Base-by-base conservation (phyloP, 2,329 filamentous ascomycete species). In the Didymella pomorum region DNA sequence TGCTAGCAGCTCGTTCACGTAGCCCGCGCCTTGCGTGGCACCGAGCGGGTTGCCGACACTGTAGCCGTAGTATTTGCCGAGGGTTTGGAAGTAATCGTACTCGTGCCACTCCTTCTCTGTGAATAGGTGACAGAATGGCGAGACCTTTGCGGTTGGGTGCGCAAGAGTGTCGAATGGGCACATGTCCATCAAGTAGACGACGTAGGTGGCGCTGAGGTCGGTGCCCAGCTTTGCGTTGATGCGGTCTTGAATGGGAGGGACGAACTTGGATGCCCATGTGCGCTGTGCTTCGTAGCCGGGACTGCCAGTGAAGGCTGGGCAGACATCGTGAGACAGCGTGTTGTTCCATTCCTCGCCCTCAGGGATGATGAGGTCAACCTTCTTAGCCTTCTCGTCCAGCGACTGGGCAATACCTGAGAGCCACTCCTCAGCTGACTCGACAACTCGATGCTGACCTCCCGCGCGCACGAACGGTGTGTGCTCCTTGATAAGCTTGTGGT, bases 21-120 rank as follows among this genome's bases (percentile, higher is more conserved):
- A 97, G 2, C 93, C 93, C 1, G 95, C 89, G 1, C 93, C 93
- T 76, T 96, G 92, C 0, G 92, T 92, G 6, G 93, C 85, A 0
- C 90, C 93, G 7, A 97, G 83, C 0, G 87, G 85, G 71, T 92
- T 93, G 14, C 93, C 93, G 26, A 85, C 84, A 11, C 89, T 87
- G 76, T 88, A 93, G 53, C 89, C 88, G 76, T 97, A 97, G 82
- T 89, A 97, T 73, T 97, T 97, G 63, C 87, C 87, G 9, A 97
- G 79, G 0, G 89, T 86, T 73, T 92, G 84, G 74, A 88, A 89
- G 79, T 97, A 96, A 76, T 93, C 88, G 77, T 96, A 97, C 58
- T 84, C 79, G 33, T 80, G 79, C 91, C 92, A 97, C 76, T 96
- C 92, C 0, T 83, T 75, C 14, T 82, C 73, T 0, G 85, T 88